Conservation (phyloP, 2,329 filamentous ascomycete species). For the Ceratocystis destructans region DNA sequence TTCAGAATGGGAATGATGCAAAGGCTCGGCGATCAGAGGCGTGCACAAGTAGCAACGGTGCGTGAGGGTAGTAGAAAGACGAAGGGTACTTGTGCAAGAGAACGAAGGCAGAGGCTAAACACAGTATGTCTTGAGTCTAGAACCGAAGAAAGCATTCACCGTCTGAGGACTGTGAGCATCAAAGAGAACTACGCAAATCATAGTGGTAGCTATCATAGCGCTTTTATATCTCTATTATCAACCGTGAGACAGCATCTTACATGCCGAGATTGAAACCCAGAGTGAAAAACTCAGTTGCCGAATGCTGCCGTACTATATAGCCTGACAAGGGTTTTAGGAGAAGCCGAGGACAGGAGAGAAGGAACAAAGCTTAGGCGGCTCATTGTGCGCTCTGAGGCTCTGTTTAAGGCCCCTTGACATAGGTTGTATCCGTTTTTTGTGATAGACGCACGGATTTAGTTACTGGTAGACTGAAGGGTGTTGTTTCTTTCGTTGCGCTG, state of each 20-base stretch:
- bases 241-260: background rate
- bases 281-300: slow-evolving; percentile 4
- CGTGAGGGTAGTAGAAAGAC: too few species aligned
- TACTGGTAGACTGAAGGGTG: background rate
- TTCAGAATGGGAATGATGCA: too few species aligned
- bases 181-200: too few species aligned
- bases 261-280: background rate
- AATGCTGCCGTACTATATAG: background rate
- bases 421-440: background rate
- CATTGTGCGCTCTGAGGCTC: background rate
- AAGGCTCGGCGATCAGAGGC: background rate
- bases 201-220: background rate
- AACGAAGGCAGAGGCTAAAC: too few species aligned
- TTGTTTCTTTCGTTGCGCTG: background rate
- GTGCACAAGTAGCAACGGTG: too few species aligned
- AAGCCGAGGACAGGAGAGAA: background rate
- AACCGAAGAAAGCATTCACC: too few species aligned
- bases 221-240: background rate
- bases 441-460: background rate
- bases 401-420: background rate
- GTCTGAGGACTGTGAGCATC: too few species aligned
- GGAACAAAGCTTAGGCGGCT: background rate
- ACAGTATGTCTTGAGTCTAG: too few species aligned
- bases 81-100: too few species aligned
- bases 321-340: background rate